Evolutionary conservation across 2,329 filamentous ascomycete genomes (phyloP).

Genomic region (Paracorniculantispora psalliotae): DNA sequence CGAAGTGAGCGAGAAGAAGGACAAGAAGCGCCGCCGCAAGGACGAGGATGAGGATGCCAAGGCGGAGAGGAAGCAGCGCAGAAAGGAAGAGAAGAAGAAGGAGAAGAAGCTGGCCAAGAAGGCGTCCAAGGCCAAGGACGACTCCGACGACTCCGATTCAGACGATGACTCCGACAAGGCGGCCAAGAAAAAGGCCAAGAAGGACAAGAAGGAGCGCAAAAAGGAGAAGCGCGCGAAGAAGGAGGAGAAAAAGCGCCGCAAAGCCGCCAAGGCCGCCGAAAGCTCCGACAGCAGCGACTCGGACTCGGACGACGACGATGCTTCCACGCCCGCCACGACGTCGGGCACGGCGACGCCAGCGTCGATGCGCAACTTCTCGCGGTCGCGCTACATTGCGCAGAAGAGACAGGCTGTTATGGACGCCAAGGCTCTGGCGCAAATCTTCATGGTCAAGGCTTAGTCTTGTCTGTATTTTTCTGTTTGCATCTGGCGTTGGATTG

Average conservation of each 20-base stretch:
- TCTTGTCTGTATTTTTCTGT: neutral
- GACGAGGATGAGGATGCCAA: constrained; percentile 20
- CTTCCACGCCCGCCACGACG: constrained; percentile 31
- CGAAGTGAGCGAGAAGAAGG: constrained; percentile 23
- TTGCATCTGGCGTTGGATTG: neutral
- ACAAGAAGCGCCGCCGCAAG: constrained; percentile 30
- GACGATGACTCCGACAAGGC: constrained; percentile 20
- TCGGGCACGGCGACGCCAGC: constrained; percentile 43
- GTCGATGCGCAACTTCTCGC: constrained; percentile 63
- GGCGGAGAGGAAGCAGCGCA: constrained; percentile 19
- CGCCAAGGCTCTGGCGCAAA: constrained; percentile 78
- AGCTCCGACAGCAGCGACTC: constrained; percentile 19
- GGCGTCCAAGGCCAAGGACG: constrained; percentile 22
- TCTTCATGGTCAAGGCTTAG: constrained; percentile 62
- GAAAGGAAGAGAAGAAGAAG: constrained; percentile 27
- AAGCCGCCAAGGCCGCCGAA: constrained; percentile 26
- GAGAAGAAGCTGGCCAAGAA: constrained; percentile 30
- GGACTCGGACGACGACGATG: constrained; percentile 23
- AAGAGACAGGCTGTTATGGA: constrained; percentile 83
- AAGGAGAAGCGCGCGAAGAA: constrained; percentile 44
- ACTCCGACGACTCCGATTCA: constrained; percentile 20
- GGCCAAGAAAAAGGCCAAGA: constrained; percentile 27
- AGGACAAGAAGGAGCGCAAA: constrained; percentile 29
- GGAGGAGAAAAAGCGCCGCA: constrained; percentile 41
- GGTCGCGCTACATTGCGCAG: constrained; percentile 79